Evolutionary conservation across 495 filamentous ascomycete species (phyloP).

Genomic region (Diplogelasinospora grovesii): DNA sequence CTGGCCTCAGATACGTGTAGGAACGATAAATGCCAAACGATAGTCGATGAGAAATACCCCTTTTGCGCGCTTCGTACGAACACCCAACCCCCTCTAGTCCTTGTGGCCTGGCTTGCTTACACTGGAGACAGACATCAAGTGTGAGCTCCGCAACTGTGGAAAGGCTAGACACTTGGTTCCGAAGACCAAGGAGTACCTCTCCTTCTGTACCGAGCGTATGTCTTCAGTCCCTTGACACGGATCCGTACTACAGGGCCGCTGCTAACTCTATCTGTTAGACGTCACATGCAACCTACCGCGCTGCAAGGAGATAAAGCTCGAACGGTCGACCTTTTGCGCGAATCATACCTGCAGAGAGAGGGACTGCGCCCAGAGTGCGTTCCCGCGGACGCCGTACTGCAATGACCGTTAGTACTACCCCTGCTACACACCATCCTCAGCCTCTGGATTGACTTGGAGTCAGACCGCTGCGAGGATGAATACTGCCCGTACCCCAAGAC

Average conservation of each 20-base stretch:
- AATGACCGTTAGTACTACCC: conserved; percentile 19
- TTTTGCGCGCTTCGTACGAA: conserved; percentile 21
- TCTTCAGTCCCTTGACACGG: neutral
- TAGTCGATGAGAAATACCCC: conserved; percentile 12
- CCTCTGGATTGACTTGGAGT: neutral
- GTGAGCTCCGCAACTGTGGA: conserved; percentile 13
- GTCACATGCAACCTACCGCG: conserved; percentile 17
- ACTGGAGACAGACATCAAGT: conserved; percentile 18
- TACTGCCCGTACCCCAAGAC: conserved; percentile 6
- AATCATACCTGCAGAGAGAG: conserved; percentile 25
- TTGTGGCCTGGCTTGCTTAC: too few relatives aligned
- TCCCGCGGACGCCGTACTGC: conserved; percentile 16
- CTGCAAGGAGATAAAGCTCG: conserved; percentile 14
- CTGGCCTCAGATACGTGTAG: conserved; percentile 16
- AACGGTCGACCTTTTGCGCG: conserved; percentile 16
- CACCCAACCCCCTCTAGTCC: too few relatives aligned
- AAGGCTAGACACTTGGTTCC: conserved; percentile 8
- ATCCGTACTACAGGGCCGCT: neutral
- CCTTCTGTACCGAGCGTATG: conserved; percentile 25
- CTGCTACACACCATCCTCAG: neutral
- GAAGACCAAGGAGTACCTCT: conserved; percentile 17
- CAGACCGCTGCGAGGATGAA: conserved; percentile 11
- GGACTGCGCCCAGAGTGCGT: conserved; percentile 16
- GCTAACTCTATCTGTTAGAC: conserved; percentile 13
- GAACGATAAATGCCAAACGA: conserved; percentile 13